Evolutionary conservation across 805 yeast genomes (phyloP).

Genomic region (Kluyveromyces dobzhanskii): DNA sequence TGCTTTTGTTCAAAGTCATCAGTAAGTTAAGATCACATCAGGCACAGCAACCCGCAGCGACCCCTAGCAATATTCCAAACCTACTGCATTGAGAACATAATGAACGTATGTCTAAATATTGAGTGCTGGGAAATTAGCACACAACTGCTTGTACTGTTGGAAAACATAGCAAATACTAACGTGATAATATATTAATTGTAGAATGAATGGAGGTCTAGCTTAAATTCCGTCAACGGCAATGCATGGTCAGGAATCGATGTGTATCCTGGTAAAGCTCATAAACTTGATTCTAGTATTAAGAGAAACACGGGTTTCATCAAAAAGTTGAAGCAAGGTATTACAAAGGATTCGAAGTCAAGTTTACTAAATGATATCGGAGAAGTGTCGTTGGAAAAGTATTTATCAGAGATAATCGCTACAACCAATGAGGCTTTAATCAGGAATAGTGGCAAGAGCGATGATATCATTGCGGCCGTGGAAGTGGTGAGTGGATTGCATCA

Average conservation of each 20-base stretch:
- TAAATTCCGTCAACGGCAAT: constrained; percentile 33
- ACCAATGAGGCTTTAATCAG: constrained; percentile 52
- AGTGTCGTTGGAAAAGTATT: constrained; percentile 62
- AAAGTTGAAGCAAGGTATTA: constrained; percentile 51
- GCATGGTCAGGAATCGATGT: constrained; percentile 48
- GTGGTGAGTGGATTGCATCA: constrained; percentile 69
- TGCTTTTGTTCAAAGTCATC: too few species aligned
- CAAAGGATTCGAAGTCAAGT: constrained; percentile 39
- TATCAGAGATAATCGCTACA: constrained; percentile 59
- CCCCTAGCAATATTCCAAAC: too few species aligned
- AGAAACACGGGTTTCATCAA: constrained; percentile 75
- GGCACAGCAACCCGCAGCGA: too few species aligned
- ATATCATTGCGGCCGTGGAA: constrained; percentile 55
- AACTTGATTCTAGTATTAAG: constrained; percentile 69
- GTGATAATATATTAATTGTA: constrained; percentile 4
- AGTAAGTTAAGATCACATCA: too few species aligned
- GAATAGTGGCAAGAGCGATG: constrained; percentile 42
- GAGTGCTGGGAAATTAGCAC: background rate
- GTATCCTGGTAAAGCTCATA: constrained; percentile 22
- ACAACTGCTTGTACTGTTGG: background rate
- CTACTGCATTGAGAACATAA: too few species aligned
- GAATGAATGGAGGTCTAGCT: constrained; percentile 22
- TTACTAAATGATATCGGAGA: constrained; percentile 54
- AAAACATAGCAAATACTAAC: background rate
- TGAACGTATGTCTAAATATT: too few species aligned